These are phyloP conservation scores for Takakia lepidozioides DNA, from an alignment of 225 moss, liverwort and hornwort genomes.

Conservation along the genomic window DNA sequence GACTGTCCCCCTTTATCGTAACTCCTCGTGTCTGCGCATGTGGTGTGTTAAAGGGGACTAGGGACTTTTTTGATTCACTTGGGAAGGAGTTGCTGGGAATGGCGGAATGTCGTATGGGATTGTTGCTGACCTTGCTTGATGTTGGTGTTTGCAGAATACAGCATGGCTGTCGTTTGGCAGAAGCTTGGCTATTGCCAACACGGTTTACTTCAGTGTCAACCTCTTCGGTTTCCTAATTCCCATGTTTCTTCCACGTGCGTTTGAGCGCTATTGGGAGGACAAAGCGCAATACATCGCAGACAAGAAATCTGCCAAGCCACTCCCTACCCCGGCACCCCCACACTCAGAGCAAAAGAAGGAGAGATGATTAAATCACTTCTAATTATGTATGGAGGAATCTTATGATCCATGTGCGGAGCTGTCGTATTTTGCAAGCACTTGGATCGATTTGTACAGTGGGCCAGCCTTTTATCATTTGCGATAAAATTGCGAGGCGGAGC, in stretches of 20 bases:
- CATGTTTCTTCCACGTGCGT: conserved; percentile 58
- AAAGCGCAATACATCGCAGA: conserved; percentile 24
- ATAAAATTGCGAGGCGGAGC: too few relatives aligned
- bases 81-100: not conserved
- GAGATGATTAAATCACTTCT: too few relatives aligned
- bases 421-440: too few relatives aligned
- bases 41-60: not conserved
- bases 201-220: conserved; percentile 51
- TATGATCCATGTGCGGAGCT: too few relatives aligned
- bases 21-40: too few relatives aligned
- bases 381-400: too few relatives aligned
- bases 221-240: conserved; percentile 54
- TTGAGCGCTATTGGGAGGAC: conserved; percentile 58
- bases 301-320: conserved; percentile 6
- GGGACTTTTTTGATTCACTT: not conserved
- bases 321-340: conserved; percentile 5
- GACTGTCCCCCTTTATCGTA: not conserved
- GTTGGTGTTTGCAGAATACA: conserved; percentile 28
- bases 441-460: too few relatives aligned
- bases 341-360: too few relatives aligned
- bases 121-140: too few relatives aligned
- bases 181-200: conserved; percentile 41
- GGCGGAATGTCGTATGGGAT: too few relatives aligned
- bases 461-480: too few relatives aligned
- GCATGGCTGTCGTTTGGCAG: conserved; percentile 62